A percentile compares a stretch with the other conserved stretches of the same genome.
Conservation (phyloP, 805 yeast genomes). For the Sugiyamaella valdiviana region DNA sequence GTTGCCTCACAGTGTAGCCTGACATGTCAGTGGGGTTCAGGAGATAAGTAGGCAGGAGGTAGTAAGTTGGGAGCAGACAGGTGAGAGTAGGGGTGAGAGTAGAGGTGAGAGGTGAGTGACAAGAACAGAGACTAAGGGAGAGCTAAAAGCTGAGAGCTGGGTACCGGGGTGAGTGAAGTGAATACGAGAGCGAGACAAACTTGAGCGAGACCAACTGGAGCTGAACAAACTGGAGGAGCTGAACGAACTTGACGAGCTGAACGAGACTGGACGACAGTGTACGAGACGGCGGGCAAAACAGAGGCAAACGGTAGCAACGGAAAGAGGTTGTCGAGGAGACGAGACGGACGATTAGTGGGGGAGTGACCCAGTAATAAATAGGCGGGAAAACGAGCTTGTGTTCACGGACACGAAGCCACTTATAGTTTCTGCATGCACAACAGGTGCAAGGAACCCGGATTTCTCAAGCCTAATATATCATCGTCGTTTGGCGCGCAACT, state of each 20-base stretch:
- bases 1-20: conserved; percentile 7
- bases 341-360: too few species aligned
- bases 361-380: too few species aligned
- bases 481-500: not conserved
- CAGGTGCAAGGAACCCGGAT: not conserved
- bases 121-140: not conserved
- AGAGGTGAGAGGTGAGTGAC: not conserved
- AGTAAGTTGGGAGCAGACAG: not conserved
- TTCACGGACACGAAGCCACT: too few species aligned
- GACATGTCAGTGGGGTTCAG: conserved; percentile 2
- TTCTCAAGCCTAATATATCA: not conserved
- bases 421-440: not conserved
- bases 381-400: too few species aligned
- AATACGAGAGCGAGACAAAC: not conserved
- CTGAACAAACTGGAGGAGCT: too few species aligned
- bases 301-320: too few species aligned
- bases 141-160: not conserved
- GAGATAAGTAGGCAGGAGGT: not conserved
- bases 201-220: not conserved
- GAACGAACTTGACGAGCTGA: too few species aligned
- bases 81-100: not conserved
- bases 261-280: too few species aligned
- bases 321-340: too few species aligned
- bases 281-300: too few species aligned
- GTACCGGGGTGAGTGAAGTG: not conserved